phyloP scores from a whole-genome alignment of 1,284 basidiomycete genomes.

The Coniferiporia weirii region DNA sequence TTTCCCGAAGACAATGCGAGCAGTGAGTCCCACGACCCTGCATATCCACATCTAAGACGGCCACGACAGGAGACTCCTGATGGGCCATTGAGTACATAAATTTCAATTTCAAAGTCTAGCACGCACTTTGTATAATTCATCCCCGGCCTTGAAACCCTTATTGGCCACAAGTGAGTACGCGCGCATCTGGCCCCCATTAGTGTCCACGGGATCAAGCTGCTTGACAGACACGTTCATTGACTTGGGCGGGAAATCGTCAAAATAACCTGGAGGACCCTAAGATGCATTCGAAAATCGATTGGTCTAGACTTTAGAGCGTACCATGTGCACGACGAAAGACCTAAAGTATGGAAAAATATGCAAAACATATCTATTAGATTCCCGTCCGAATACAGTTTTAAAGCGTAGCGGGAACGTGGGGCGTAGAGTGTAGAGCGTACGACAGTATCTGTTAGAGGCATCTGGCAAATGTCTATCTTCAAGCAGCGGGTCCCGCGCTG shows the following conservation, averaged over 20 bases:
- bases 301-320: conserved; percentile 18
- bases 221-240: conserved; percentile 61
- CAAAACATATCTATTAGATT: conserved; percentile 14
- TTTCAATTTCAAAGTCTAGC: conserved; percentile 3
- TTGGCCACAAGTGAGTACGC: conserved; percentile 60
- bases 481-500: conserved; percentile 43
- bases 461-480: conserved; percentile 11
- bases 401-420: conserved; percentile 1
- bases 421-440: conserved; percentile 24
- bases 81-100: conserved; percentile 6
- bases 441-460: conserved; percentile 13
- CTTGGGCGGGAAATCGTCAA: conserved; percentile 65
- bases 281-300: conserved; percentile 19
- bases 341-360: conserved; percentile 24
- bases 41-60: conserved; percentile 64
- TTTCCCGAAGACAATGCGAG: conserved; percentile 59
- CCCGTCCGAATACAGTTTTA: conserved; percentile 3
- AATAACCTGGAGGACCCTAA: conserved; percentile 55
- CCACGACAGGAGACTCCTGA: conserved; percentile 68
- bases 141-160: conserved; percentile 63
- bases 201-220: conserved; percentile 34
- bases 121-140: conserved; percentile 67
- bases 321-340: conserved; percentile 23
- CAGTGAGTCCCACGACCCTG: conserved; percentile 62
- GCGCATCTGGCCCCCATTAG: conserved; percentile 29